Percentiles rank a stretch among this genome's conserved stretches.
Conservation (phyloP, 192 early-diverging fungal genomes). For the Rhizoclosmatium globosum region DNA sequence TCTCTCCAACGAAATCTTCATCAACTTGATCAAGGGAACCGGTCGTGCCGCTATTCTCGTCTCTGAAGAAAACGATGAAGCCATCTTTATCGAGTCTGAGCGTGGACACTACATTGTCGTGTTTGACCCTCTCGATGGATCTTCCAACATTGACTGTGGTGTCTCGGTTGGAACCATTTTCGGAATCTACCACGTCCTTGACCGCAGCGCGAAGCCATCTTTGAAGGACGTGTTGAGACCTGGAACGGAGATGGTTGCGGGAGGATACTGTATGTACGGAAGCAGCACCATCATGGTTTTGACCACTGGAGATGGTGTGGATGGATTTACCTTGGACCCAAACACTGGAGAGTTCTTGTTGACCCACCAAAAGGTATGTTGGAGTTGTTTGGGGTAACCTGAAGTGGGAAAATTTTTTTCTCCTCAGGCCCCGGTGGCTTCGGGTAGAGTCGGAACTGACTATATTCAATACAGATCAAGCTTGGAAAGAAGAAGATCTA, state of each 20-base stretch:
- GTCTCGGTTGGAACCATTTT: conserved; percentile 99
- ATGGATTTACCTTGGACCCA: conserved; percentile 97
- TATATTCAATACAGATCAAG: conserved; percentile 51
- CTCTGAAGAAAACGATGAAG: conserved; percentile 96
- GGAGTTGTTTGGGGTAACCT: not conserved
- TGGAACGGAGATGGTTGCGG: conserved; percentile 90
- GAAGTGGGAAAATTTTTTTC: not conserved
- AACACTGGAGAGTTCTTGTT: conserved; percentile 98
- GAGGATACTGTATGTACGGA: conserved; percentile 98
- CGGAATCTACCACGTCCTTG: conserved; percentile 92
- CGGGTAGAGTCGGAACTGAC: not conserved
- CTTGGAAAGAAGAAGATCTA: conserved; percentile 88
- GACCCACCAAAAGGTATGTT: conserved; percentile 88
- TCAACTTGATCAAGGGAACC: conserved; percentile 88
- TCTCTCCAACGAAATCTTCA: conserved; percentile 97
- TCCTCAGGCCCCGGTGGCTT: not conserved
- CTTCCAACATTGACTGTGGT: conserved; percentile 98
- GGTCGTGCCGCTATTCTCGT: conserved; percentile 94
- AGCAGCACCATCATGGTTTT: conserved; percentile 71
- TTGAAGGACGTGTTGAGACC: conserved; percentile 85
- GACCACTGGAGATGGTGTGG: conserved; percentile 81
- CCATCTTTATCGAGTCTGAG: conserved; percentile 83
- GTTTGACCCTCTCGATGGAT: conserved; percentile 98
- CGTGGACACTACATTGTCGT: conserved; percentile 93
- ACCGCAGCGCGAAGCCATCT: conserved; percentile 37